phyloP scores from a whole-genome alignment of 495 filamentous ascomycete genomes.

The Aspergillus mulundensis region DNA sequence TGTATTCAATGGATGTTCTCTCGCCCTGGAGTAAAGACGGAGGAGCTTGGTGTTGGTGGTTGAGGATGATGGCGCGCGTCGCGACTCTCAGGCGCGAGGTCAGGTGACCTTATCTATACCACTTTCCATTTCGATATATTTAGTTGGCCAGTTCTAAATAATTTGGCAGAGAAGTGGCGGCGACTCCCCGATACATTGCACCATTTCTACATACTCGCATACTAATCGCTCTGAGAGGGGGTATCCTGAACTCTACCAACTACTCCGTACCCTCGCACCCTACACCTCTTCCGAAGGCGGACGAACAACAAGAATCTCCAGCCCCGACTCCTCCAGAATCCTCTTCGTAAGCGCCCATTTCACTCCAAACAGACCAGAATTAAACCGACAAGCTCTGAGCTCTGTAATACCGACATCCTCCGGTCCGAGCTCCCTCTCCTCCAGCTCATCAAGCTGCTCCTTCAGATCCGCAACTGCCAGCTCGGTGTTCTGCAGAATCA shows the following conservation, averaged over 20 bases:
- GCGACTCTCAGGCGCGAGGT: slow-evolving; percentile 27
- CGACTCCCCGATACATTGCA: background rate
- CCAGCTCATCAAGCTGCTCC: slow-evolving; percentile 22
- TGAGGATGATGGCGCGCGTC: background rate
- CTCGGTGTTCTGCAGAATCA: slow-evolving; percentile 36
- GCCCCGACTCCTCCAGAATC: slow-evolving; percentile 19
- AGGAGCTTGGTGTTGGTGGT: background rate
- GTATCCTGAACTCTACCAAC: background rate
- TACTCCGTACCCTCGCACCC: background rate
- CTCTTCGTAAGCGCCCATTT: slow-evolving; percentile 27
- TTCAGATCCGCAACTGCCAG: slow-evolving; percentile 39
- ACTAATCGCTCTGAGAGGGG: background rate
- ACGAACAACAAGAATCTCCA: slow-evolving; percentile 27
- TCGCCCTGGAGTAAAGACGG: background rate
- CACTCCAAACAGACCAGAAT: slow-evolving; percentile 41
- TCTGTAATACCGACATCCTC: slow-evolving; percentile 13
- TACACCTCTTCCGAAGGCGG: slow-evolving; percentile 14
- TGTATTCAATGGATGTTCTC: background rate
- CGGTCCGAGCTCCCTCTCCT: background rate
- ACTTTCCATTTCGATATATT: background rate
- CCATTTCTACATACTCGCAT: background rate
- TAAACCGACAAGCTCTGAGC: slow-evolving; percentile 40
- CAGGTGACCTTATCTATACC: slow-evolving; percentile 26
- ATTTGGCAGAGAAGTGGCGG: background rate
- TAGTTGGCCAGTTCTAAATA: background rate